Base-by-base conservation (phyloP, 257 asterid species). In the Gentiana macrophylla region DNA sequence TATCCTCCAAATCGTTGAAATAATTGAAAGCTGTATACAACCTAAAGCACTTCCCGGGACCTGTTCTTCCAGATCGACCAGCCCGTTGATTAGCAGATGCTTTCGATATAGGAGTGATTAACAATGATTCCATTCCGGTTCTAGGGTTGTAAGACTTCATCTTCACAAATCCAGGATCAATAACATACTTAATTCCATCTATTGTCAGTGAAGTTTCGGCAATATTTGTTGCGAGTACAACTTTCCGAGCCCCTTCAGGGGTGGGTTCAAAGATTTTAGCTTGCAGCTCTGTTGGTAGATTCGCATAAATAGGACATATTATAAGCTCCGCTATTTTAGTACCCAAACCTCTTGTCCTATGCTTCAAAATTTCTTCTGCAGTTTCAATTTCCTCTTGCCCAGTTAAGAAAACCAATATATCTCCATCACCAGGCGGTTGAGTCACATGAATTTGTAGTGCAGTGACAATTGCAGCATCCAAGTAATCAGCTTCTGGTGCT, bases 31-130 rank as follows among this genome's bases (percentile, higher is more conserved):
- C 91, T 8, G 98, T 86, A 69, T 82, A 90, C 71, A 90, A 64
- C 43, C 95, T 79, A 72, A 77, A 90, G 82, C 98, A 90, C 67
- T 84, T 76, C 55, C 98, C 98, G 8, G 98, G 98, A 68, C 96
- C 94, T 2, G 96, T 90, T 72, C 98, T 74, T 59, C 98, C 98
- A 61, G 98, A 90, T 63, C 96, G 82, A 68, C 98, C 96, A 6
- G 98, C 96, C 61, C 96, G 84, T 61, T 90, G 98, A 70, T 86
- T 82, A 9, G 98, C 94, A 35, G 98, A 90, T 36, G 98, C 98
- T 80, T 86, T 90, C 5, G 98, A 90, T 62, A 90, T 74, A 35
- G 98, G 96, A 62, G 91, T 74, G 46, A 84, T 66, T 76, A 84
- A 60, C 56, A 90, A 64, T 33, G 95, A 82, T 56, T 90, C 96